A percentile compares a stretch with the other conserved stretches of the same genome.
These are phyloP conservation scores for Penicillium sp. DNA, from an alignment of 2,329 filamentous ascomycete genomes.

Conservation along the genomic window DNA sequence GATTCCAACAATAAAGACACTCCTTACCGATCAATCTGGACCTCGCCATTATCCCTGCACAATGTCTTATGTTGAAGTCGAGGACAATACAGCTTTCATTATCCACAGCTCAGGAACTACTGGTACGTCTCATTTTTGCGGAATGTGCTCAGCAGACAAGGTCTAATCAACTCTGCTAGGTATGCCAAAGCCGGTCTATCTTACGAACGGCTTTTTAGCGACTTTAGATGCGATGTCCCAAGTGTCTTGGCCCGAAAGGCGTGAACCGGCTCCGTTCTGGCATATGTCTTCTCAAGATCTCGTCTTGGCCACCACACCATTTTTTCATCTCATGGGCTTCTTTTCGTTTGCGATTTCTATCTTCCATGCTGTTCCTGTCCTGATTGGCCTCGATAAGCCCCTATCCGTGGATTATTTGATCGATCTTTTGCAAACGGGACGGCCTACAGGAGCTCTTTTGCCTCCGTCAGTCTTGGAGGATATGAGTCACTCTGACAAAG, in stretches of 20 bases:
- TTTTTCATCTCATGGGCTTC: constrained; percentile 36
- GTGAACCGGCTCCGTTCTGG: constrained; percentile 14
- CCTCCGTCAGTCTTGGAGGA: constrained; percentile 33
- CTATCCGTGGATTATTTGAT: constrained; percentile 27
- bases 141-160: not conserved
- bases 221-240: constrained; percentile 12
- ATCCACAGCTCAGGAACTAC: constrained; percentile 46
- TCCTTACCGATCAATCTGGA: constrained; percentile 13
- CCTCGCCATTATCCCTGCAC: constrained; percentile 22
- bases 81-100: constrained; percentile 30
- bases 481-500: constrained; percentile 24
- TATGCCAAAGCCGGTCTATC: constrained; percentile 35
- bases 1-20: constrained; percentile 9
- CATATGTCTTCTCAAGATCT: constrained; percentile 15
- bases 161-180: constrained; percentile 34
- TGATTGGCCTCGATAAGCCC: constrained; percentile 31
- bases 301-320: constrained; percentile 24
- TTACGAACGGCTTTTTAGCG: constrained; percentile 33
- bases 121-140: constrained; percentile 21
- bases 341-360: constrained; percentile 21
- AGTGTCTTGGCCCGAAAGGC: constrained; percentile 21
- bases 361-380: constrained; percentile 21
- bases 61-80: constrained; percentile 27
- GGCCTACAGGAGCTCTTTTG: constrained; percentile 24
- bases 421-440: constrained; percentile 20